Conservation (phyloP, 495 filamentous ascomycete genomes). For the Hapsidospora chrysogenum region DNA sequence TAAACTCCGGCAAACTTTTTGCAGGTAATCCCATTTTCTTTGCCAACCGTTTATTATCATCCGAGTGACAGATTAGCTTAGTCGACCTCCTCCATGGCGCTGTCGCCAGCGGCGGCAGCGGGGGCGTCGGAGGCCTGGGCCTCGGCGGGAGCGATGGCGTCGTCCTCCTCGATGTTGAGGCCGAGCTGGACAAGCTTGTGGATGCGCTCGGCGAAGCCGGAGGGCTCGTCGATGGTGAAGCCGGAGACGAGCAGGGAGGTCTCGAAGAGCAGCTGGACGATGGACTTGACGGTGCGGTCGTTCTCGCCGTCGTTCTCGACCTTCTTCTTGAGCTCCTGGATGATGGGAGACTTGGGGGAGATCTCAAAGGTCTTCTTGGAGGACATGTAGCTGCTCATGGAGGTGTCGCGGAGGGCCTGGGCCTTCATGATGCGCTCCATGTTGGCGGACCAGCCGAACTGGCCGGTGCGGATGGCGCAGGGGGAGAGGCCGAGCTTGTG, state of each 20-base stretch:
- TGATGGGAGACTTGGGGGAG: slow-evolving; percentile 92
- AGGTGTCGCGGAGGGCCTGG: slow-evolving; percentile 97
- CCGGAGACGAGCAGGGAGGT: slow-evolving; percentile 95
- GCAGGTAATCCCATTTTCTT: not conserved
- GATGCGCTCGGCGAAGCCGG: slow-evolving; percentile 93
- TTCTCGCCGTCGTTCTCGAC: slow-evolving; percentile 92
- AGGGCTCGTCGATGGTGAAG: slow-evolving; percentile 98
- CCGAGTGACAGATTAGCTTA: slow-evolving; percentile 14
- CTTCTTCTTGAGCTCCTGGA: slow-evolving; percentile 98
- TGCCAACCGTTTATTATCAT: too few species aligned
- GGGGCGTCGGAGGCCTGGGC: slow-evolving; percentile 33
- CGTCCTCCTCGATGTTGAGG: slow-evolving; percentile 80
- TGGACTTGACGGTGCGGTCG: slow-evolving; percentile 95
- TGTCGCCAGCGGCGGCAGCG: slow-evolving; percentile 38
- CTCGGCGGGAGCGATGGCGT: slow-evolving; percentile 56
- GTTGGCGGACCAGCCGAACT: slow-evolving; percentile 99
- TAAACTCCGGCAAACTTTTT: slow-evolving; percentile 1
- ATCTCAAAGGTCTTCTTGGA: slow-evolving; percentile 99
- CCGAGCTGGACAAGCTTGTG: slow-evolving; percentile 96
- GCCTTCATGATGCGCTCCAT: slow-evolving; percentile 99
- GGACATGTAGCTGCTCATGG: slow-evolving; percentile 98
- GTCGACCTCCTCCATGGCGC: slow-evolving; percentile 54
- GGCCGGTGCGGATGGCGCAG: slow-evolving; percentile 97
- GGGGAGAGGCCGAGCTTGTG: slow-evolving; percentile 94
- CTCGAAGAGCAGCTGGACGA: slow-evolving; percentile 95